These are phyloP conservation scores for Pyrenophora graminea DNA, from an alignment of 2,329 filamentous ascomycete genomes.

Conservation along the genomic window DNA sequence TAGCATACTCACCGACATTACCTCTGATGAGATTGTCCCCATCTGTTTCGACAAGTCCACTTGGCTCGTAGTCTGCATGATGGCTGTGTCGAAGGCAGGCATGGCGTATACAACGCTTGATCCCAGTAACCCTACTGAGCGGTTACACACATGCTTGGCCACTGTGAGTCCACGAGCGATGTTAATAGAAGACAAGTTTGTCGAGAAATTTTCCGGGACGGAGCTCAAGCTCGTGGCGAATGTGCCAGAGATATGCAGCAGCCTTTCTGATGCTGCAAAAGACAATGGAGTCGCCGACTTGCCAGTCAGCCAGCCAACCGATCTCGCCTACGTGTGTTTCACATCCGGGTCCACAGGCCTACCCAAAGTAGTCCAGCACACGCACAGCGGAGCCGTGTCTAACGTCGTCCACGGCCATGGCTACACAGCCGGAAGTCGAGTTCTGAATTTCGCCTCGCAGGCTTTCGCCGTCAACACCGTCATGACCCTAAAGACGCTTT, in stretches of 20 bases:
- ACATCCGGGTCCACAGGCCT: conserved; percentile 53
- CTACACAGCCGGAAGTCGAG: not conserved
- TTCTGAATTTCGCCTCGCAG: conserved; percentile 8
- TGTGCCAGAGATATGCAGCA: conserved; percentile 2
- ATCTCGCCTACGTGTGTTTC: conserved; percentile 49
- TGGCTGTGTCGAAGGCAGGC: conserved; percentile 5
- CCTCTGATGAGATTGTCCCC: conserved; percentile 1
- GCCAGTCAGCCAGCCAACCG: conserved; percentile 1
- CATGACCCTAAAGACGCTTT: conserved; percentile 6
- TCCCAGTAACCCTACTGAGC: conserved; percentile 3
- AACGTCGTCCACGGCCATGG: conserved; percentile 6
- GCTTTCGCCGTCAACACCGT: conserved; percentile 5
- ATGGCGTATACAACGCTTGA: conserved; percentile 6
- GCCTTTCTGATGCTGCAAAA: too few relatives aligned
- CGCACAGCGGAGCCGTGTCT: conserved; percentile 8
- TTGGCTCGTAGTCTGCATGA: conserved; percentile 7
- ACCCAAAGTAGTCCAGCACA: conserved; percentile 49
- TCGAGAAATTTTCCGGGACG: not conserved
- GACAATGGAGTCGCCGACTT: not conserved
- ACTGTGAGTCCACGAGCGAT: conserved; percentile 1
- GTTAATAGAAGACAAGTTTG: not conserved
- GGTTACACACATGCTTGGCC: conserved; percentile 1
- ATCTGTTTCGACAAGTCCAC: conserved; percentile 9
- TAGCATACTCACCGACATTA: not conserved
- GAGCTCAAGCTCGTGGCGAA: not conserved